Evolutionary conservation across 2,329 filamentous ascomycete genomes (phyloP).

Genomic region (Pseudopyricularia javanii): DNA sequence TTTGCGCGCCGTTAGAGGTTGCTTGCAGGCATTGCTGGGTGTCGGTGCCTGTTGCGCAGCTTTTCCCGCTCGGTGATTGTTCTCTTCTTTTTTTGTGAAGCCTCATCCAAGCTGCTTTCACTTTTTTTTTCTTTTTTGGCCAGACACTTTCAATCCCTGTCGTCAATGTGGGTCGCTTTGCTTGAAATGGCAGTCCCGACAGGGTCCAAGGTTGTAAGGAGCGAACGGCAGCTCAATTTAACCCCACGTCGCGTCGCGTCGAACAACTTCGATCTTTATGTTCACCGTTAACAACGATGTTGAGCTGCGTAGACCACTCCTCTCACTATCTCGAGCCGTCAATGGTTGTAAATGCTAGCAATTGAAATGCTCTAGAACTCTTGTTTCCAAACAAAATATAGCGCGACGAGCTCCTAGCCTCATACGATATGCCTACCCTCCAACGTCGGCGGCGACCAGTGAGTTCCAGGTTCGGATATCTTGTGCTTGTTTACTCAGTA

Average conservation of each 20-base stretch:
- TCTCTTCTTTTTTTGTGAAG: background rate
- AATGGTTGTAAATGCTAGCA: too few species aligned
- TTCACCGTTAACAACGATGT: too few species aligned
- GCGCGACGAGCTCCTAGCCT: too few species aligned
- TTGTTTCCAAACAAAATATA: too few species aligned
- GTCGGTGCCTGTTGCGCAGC: background rate
- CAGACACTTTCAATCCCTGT: background rate
- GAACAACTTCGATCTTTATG: background rate
- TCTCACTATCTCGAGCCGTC: background rate
- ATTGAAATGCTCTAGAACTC: too few species aligned
- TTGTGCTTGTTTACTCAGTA: background rate
- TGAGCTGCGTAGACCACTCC: background rate
- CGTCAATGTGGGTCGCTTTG: background rate
- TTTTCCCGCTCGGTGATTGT: background rate
- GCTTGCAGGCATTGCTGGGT: background rate
- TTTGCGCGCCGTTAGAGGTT: background rate
- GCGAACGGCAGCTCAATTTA: background rate
- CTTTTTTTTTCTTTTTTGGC: background rate
- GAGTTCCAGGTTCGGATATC: background rate
- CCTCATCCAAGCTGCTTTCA: background rate
- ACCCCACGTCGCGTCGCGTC: background rate
- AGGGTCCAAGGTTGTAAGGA: background rate
- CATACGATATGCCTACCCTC: slow-evolving; percentile 6
- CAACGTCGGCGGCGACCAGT: slow-evolving; percentile 9
- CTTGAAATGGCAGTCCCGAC: background rate